These are phyloP conservation scores for Botryotinia globosa DNA, from an alignment of 2,329 filamentous ascomycete genomes.

Conservation along the genomic window DNA sequence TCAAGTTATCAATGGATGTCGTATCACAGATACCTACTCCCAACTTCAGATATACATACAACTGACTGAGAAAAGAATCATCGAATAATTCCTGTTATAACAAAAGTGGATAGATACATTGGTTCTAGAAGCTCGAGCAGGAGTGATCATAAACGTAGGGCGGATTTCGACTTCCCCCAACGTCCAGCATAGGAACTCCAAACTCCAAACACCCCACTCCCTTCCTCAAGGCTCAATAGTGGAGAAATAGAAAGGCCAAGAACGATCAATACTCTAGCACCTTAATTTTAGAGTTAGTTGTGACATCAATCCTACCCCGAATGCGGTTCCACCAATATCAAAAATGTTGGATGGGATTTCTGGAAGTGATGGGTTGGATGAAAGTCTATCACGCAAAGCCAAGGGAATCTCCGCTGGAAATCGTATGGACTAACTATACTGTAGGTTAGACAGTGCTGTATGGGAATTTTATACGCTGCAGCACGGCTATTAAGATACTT, in stretches of 20 bases:
- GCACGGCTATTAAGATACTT: background rate
- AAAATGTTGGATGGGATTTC: background rate
- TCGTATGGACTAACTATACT: background rate
- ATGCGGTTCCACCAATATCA: fast-evolving
- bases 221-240: background rate
- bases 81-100: background rate
- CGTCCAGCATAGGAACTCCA: background rate
- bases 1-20: background rate
- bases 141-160: background rate
- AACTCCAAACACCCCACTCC: background rate
- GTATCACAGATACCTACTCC: background rate
- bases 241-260: background rate
- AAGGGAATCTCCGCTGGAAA: background rate
- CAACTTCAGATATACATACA: background rate
- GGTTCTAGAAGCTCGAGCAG: background rate
- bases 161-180: background rate
- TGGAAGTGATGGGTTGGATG: background rate
- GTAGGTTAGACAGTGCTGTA: background rate
- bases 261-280: background rate
- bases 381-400: background rate
- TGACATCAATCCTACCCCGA: background rate
- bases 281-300: background rate
- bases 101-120: background rate
- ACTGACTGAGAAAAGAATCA: background rate
- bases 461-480: background rate